Conservation (phyloP, 768 basidiomycete genomes). For the Suillus occidentalis region DNA sequence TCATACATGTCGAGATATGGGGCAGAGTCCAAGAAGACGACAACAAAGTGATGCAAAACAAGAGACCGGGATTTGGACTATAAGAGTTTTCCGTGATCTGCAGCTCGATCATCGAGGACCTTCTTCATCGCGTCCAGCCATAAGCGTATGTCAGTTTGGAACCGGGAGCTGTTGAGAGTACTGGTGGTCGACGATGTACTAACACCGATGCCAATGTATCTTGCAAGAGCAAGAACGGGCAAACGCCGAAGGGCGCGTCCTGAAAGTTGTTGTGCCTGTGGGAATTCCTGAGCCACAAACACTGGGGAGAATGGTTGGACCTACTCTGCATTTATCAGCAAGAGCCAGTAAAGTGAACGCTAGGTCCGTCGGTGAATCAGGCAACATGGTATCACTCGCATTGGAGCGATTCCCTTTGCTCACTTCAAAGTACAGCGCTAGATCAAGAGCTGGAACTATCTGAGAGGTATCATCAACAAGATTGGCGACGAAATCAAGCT, state of each 20-base stretch:
- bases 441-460: conserved; percentile 61
- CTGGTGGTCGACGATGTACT: conserved; percentile 17
- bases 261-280: conserved; percentile 77
- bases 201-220: conserved; percentile 63
- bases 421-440: conserved; percentile 37
- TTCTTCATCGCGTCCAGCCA: conserved; percentile 89
- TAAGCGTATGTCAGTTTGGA: conserved; percentile 46
- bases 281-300: not conserved
- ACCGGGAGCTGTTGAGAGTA: conserved; percentile 10
- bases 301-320: conserved; percentile 25
- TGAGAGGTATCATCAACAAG: conserved; percentile 24
- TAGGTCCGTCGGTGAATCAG: conserved; percentile 52
- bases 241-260: conserved; percentile 89
- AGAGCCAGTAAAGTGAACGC: conserved; percentile 63
- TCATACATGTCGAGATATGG: conserved; percentile 2
- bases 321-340: conserved; percentile 78
- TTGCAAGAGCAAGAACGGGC: conserved; percentile 91
- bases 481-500: not conserved
- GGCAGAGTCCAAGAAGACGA: conserved; percentile 15
- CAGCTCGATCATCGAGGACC: conserved; percentile 60
- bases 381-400: conserved; percentile 21
- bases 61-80: conserved; percentile 13
- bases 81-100: conserved; percentile 50
- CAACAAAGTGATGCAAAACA: conserved; percentile 10
- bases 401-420: conserved; percentile 9